Evolutionary conservation across 2,329 filamentous ascomycete species (phyloP), one percentile per base, ranked within the genome.

Genomic region (Kalaharituber pfeilii): DNA sequence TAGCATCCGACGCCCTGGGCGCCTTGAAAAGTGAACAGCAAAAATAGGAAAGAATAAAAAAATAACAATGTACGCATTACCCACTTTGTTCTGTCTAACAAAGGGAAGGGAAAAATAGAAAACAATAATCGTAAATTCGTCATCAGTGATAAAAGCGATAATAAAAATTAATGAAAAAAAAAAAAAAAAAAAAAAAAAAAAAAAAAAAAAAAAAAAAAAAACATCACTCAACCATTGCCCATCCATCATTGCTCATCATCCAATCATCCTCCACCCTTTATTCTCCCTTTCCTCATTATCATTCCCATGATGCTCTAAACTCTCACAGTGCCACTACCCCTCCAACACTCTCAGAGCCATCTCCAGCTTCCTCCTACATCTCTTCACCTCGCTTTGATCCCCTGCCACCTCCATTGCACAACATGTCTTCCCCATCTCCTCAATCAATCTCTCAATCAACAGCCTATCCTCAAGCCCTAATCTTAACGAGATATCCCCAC

Each of bases 391-490:
- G 6, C 28, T 26, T 7, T 57, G 51, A 13, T 55, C 30, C 6
- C 29, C 28, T 33, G 58, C 56, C 49, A 51, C 55, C 53, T 61
- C 59, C 58, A 61, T 56, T 13, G 47, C 53, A n/a, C 47, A 58
- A 22, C 59, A 61, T 20, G 58, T 53, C 26, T 50, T 33, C 8
- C 59, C 59, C 22, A 61, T 25, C 9, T 54, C 56, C 47, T 59
- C 59, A 26, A 60, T 59, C 42, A 61, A 51, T 13, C 47, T 52
- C 49, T 61, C 59, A n/a, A 61, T 61, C 24, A 61, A 42, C 7
- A 52, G 50, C 9, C 53, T 53, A 50, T 61, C 59, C 3, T 49
- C 44, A 2, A 15, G 36, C 8, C 42, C 56, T 1, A 61, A 49
- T 22, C 50, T 51, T 27, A 60, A 33, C 1, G 36, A 49, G 13